Evolutionary conservation across 192 early-diverging fungal species (phyloP).

Genomic region (Coemansia asiatica): DNA sequence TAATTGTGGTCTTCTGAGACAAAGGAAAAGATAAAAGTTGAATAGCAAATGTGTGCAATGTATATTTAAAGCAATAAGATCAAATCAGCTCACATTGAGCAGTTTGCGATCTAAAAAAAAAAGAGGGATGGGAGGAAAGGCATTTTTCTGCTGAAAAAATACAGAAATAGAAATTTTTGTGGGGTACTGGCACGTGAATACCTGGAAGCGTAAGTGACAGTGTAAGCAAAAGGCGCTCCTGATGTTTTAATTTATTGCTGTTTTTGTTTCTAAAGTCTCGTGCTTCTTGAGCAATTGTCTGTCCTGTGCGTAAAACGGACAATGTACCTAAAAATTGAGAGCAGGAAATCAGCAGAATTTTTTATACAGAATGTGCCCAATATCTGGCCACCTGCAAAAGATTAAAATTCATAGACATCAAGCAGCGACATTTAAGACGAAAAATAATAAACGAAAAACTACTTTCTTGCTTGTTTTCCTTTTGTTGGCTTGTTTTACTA

Average conservation of each 20-base stretch:
- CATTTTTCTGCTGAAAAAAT: background rate
- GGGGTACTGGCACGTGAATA: conserved; percentile 13
- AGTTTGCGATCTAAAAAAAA: background rate
- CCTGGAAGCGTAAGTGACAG: background rate
- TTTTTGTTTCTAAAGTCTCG: background rate
- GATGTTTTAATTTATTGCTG: background rate
- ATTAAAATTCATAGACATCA: background rate
- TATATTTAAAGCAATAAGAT: background rate
- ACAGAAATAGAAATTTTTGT: background rate
- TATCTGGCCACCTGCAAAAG: background rate
- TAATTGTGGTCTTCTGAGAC: background rate
- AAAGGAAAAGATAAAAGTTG: background rate
- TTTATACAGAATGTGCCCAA: background rate
- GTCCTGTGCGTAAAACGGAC: background rate
- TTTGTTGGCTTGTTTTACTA: background rate
- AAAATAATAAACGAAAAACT: too few species aligned
- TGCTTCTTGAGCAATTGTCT: background rate
- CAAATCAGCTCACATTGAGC: background rate
- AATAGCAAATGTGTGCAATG: background rate
- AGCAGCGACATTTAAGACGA: too few species aligned
- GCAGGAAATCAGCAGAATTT: conserved; percentile 1
- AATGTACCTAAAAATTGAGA: background rate
- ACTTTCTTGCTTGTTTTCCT: background rate
- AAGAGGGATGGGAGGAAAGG: too few species aligned
- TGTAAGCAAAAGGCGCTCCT: background rate